Evolutionary conservation across 148 eudicot species (phyloP).

Genomic region (Pouteria glomerata): DNA sequence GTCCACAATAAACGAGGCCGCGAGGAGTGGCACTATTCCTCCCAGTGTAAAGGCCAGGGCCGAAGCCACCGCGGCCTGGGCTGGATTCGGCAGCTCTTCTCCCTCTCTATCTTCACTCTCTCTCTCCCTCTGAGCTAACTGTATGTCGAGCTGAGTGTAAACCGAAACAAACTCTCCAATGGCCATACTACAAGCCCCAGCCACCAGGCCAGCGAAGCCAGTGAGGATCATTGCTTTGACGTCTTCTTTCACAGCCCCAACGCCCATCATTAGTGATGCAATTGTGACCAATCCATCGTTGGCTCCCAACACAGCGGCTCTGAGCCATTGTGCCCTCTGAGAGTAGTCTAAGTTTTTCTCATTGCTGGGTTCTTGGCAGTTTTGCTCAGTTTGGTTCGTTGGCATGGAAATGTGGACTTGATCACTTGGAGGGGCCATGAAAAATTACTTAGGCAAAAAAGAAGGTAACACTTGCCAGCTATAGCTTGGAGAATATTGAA

Average conservation of each 20-base stretch:
- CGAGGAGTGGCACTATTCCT: slow-evolving; percentile 32
- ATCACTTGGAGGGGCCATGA: slow-evolving; percentile 10
- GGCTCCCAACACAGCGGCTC: slow-evolving; percentile 33
- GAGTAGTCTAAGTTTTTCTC: slow-evolving; percentile 12
- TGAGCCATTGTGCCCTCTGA: slow-evolving; percentile 28
- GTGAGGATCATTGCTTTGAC: slow-evolving; percentile 29
- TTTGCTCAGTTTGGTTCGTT: neutral
- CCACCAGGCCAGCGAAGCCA: slow-evolving; percentile 30
- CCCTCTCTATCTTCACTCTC: slow-evolving; percentile 12
- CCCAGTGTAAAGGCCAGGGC: slow-evolving; percentile 29
- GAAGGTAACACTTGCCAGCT: neutral
- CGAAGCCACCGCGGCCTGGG: slow-evolving; percentile 33
- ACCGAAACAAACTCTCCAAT: slow-evolving; percentile 39
- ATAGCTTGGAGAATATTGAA: neutral
- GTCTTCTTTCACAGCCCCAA: slow-evolving; percentile 32
- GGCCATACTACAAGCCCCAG: slow-evolving; percentile 45
- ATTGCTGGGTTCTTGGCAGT: neutral
- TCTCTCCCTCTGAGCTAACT: slow-evolving; percentile 34
- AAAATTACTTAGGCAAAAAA: neutral
- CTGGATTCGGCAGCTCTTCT: slow-evolving; percentile 27
- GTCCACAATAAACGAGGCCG: slow-evolving; percentile 25
- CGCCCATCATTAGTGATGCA: slow-evolving; percentile 28
- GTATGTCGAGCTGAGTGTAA: slow-evolving; percentile 28
- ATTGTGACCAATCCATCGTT: slow-evolving; percentile 30
- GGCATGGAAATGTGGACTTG: neutral